Conservation (phyloP, 139 green algal genomes). For the Dunaliella primolecta region DNA sequence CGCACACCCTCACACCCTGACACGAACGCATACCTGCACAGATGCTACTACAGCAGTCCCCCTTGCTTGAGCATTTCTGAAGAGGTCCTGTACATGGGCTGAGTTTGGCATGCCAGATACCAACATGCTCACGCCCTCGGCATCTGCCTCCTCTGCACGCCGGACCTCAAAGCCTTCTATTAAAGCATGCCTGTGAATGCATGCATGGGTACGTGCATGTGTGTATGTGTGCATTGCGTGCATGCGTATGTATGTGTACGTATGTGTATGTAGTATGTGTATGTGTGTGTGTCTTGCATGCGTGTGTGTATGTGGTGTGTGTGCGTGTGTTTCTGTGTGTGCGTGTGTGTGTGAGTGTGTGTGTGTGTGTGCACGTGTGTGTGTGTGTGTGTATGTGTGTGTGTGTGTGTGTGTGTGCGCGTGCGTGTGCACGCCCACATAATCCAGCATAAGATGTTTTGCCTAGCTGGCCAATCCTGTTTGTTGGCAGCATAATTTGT, state of each 20-base stretch:
- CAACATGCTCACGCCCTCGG: conserved; percentile 25
- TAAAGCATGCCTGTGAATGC: conserved; percentile 24
- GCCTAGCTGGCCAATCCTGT: too few species aligned
- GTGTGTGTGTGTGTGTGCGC: background rate
- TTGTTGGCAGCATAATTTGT: too few species aligned
- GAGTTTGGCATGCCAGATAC: conserved; percentile 41
- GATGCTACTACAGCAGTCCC: conserved; percentile 32
- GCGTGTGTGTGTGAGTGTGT: conserved; percentile 8
- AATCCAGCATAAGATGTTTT: too few species aligned
- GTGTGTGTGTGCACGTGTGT: conserved; percentile 4
- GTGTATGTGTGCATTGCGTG: conserved; percentile 11
- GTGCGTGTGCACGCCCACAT: background rate
- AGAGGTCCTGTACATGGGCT: conserved; percentile 32
- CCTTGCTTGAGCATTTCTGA: conserved; percentile 19
- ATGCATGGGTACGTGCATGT: conserved; percentile 1
- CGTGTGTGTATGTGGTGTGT: too few species aligned
- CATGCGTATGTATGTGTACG: background rate
- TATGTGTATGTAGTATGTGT: too few species aligned
- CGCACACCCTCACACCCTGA: background rate
- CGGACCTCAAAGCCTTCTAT: conserved; percentile 33
- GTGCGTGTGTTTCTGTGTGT: conserved; percentile 2
- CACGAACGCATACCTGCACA: background rate
- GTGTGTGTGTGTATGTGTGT: conserved; percentile 6
- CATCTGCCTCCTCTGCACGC: conserved; percentile 22
- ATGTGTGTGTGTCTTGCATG: too few species aligned